Conservation (phyloP, 306 rosid species). For the Albizia julibrissin region DNA sequence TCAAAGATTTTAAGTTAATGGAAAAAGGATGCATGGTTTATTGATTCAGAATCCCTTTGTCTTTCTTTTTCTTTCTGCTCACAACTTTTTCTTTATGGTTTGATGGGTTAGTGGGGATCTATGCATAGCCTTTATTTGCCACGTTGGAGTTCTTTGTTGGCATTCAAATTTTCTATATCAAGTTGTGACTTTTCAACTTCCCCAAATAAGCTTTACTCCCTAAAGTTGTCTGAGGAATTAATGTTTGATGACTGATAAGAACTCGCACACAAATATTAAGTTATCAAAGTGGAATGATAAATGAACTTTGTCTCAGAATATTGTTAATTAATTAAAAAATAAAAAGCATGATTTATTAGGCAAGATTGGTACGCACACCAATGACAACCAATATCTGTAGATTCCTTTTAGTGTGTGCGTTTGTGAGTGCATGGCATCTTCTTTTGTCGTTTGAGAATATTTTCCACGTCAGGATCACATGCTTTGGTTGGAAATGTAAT, state of each 20-base stretch:
- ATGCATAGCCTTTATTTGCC: constrained; percentile 28
- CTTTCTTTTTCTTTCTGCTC: not conserved
- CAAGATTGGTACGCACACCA: not conserved
- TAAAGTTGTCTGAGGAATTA: constrained; percentile 36
- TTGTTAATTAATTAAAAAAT: not conserved
- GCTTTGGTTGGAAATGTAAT: not conserved
- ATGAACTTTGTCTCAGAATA: constrained; percentile 22
- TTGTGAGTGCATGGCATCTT: not conserved
- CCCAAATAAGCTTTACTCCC: constrained; percentile 26
- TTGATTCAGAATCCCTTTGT: not conserved
- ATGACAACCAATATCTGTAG: not conserved
- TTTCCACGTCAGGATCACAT: not conserved
- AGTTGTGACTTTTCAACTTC: constrained; percentile 45
- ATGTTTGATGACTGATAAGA: not conserved
- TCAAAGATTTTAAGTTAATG: constrained; percentile 9
- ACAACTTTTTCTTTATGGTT: constrained; percentile 26
- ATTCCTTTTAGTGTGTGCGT: not conserved
- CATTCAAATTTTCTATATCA: constrained; percentile 5
- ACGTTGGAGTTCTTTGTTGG: constrained; percentile 39
- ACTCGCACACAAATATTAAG: constrained; percentile 15
- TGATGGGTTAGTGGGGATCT: constrained; percentile 57
- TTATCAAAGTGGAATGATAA: constrained; percentile 46
- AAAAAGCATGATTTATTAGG: not conserved
- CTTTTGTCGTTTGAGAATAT: not conserved
- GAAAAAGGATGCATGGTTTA: not conserved